Base-by-base conservation (phyloP, 768 basidiomycete genomes). In the Leucosporidium creatinivorum region DNA sequence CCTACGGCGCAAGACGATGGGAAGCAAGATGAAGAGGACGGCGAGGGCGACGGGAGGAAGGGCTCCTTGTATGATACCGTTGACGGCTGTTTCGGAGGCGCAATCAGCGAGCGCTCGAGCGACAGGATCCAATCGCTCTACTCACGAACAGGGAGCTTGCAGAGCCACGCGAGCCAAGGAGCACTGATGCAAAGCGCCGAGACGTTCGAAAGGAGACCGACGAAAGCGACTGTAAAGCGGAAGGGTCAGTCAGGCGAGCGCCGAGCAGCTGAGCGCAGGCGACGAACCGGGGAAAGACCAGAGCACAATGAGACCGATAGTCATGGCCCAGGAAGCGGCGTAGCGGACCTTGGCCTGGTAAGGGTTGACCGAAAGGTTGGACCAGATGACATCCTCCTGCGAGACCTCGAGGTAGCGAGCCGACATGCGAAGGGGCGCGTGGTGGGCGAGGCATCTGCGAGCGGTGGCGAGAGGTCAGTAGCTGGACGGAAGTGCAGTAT, bases 351-450 rank as follows among this genome's bases (percentile, higher is more conserved):
- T 85, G 69, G 83, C 82, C 77, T 93, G 91, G 73, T 96, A 97
- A 1, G 91, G 88, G 76, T 93, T 94, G 80, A 98, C 77, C 36
- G 85, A 84, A 13, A 99, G 81, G 77, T 96, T 97, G 5, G 83
- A 79, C 93, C 94, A 98, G 69, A 98, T 87, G 56, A 99, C 87
- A 78, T 96, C 93, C 33, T 83, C 82, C 0, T 93, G 93, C 0
- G 87, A 83, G 61, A 94, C 86, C 77, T 96, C 93, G 50, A 87
- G 83, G 75, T 86, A 88, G 60, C 85, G 85, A 31, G 81, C 80
- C 15, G 82, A 81, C 91, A 97, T 96, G 21, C 75, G 69, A 51
- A 79, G 66, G 15, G 74, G 74, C 1, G 69, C 63, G 61, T 75
- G 74, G 61, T 75, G 72, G 28, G 68, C 68, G 30, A 71, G 69